Evolutionary conservation across 176 grass and related monocot species (phyloP), one percentile per base, ranked within the genome.

Genomic region (Elymus sibiricus): DNA sequence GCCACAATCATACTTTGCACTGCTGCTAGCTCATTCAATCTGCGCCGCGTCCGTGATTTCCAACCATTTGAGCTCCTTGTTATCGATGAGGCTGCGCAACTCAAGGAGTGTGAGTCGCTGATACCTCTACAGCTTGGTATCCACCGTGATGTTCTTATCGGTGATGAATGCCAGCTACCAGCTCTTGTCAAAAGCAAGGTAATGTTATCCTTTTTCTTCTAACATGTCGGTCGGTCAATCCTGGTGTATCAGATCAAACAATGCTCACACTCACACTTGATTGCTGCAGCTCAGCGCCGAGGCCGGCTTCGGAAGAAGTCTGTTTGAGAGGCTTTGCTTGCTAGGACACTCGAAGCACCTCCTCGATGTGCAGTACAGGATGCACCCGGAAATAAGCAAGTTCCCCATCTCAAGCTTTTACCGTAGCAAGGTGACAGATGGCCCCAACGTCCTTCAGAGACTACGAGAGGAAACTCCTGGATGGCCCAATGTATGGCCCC

Each of bases 131-230:
- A 56, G 2, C 51, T 56, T 56, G 51, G 51, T 56, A 22, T 56
- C 17, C 51, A 21, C 51, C 51, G 17, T 56, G 89, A 66, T 60
- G 69, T 95, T 64, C 91, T 93, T 67, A 93, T 95, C 77, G 94
- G 94, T 53, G 91, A 95, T 71, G 94, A 93, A 64, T 93, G 81
- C 24, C 94, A 95, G 70, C 58, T 95, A 53, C 89, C 94, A 84
- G 83, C 94, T 71, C 66, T 88, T 35, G 91, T 95, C 56, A 91
- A 93, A 88, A 95, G 91, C 86, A 88, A 91, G 94, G 94, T 67
- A 25, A 43, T 51, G 19, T 56, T 56, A 21, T 56, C 7, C 7
- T 21, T 56, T 21, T 21, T 56, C 51, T 56, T 56, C 51, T 56
- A 21, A 7, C 51, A 6, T 55, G 17, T 55, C 16, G 17, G 17